Evolutionary conservation across 345 rosid species (phyloP), one percentile per base, ranked within the genome.

Genomic region (Ailanthus altissimus): DNA sequence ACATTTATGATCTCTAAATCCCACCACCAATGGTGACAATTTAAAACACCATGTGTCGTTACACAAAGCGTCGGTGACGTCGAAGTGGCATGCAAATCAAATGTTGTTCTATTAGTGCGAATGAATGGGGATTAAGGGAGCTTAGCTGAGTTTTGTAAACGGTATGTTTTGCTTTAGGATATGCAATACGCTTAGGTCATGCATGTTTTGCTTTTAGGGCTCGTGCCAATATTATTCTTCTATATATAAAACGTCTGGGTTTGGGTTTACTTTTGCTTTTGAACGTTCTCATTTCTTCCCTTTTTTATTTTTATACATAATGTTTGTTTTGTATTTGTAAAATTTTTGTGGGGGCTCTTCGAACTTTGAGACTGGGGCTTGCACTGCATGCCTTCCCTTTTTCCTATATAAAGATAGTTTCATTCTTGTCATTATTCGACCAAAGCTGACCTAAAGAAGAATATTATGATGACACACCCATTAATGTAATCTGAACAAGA

Each of bases 161-260:
- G 75, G 4, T 8, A 26, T 25, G 43, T 63, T 67, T 70, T 66
- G 78, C 78, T 67, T 73, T 25, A 46, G 79, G 74, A 68, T 14
- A 64, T 77, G 77, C 78, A 64, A 23, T 16, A 16, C 20, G 73
- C 70, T 69, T 75, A 53, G 76, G 54, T 78, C 80, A 76, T 40
- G 62, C 80, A 76, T 40, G 62, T 36, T 32, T 21, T 26, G n/a
- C 42, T 28, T 64, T 60, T 60, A 61, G 57, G 16, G 18, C 36
- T 23, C 3, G 3, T 32, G 38, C 38, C 38, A 32, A 32, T 32
- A 46, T 67, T 73, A 38, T 23, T 14, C 15, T 62, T n/a, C n/a
- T n/a, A n/a, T n/a, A 2, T 14, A 15, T 73, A 61, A 76, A 83
- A 80, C 81, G 79, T 47, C 59, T 71, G 72, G 62, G 36, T 67